Evolutionary conservation across 2,329 filamentous ascomycete genomes (phyloP).

Genomic region (Hypoxylon sp.): DNA sequence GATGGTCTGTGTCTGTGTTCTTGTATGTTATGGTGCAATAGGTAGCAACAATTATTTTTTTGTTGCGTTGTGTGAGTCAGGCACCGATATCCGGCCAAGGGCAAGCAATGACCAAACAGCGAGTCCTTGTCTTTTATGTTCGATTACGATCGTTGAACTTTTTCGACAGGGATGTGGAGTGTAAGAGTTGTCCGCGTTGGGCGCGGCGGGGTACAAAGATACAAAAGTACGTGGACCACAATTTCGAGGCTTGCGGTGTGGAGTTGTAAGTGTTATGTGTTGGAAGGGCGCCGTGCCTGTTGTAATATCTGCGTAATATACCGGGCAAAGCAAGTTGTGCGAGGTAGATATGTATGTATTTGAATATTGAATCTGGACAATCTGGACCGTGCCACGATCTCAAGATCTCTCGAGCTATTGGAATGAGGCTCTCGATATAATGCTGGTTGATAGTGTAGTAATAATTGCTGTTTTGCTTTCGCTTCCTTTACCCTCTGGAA

Average conservation of each 20-base stretch:
- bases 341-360: background rate
- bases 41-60: conserved; percentile 46
- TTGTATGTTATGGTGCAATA: conserved; percentile 55
- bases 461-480: background rate
- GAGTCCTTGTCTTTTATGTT: conserved; percentile 53
- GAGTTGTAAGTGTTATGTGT: conserved; percentile 39
- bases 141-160: conserved; percentile 50
- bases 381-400: conserved; percentile 45
- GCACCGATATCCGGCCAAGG: conserved; percentile 55
- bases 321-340: conserved; percentile 30
- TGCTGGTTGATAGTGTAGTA: background rate
- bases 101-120: conserved; percentile 49
- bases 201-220: conserved; percentile 33
- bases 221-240: conserved; percentile 33
- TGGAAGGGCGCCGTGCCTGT: conserved; percentile 41
- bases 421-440: conserved; percentile 34
- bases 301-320: conserved; percentile 42
- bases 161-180: conserved; percentile 47
- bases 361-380: conserved; percentile 38
- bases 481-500: background rate
- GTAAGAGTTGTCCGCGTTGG: conserved; percentile 37
- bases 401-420: conserved; percentile 38
- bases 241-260: conserved; percentile 45
- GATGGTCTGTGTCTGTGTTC: conserved; percentile 45
- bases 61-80: conserved; percentile 56